These are phyloP conservation scores for Melampsora larici-populina DNA, from an alignment of 1,284 basidiomycete species.

Conservation along the genomic window DNA sequence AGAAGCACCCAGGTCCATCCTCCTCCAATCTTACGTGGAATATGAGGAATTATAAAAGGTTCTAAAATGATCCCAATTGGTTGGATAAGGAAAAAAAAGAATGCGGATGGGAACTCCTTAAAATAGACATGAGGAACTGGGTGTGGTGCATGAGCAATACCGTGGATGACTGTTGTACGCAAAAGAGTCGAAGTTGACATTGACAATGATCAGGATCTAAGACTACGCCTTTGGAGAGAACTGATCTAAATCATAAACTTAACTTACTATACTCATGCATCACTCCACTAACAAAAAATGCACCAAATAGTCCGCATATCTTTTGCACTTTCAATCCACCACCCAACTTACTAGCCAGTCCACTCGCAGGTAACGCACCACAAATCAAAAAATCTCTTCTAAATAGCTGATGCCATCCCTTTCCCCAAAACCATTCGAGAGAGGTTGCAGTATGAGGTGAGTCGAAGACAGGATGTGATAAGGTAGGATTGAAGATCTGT, in stretches of 20 bases:
- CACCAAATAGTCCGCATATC: constrained; percentile 26
- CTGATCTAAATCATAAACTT: background rate
- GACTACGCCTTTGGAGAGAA: too few species aligned
- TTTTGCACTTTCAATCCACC: constrained; percentile 22
- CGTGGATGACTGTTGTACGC: constrained; percentile 11
- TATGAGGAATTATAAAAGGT: constrained; percentile 32
- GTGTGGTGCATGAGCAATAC: constrained; percentile 5
- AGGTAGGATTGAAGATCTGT: constrained; percentile 9
- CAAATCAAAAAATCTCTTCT: constrained; percentile 27
- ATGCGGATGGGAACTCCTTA: constrained; percentile 11
- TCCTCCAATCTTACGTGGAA: constrained; percentile 24
- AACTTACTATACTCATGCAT: constrained; percentile 27
- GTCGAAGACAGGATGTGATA: constrained; percentile 55
- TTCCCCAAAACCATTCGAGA: constrained; percentile 59
- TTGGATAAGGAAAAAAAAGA: constrained; percentile 35
- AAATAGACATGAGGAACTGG: constrained; percentile 17
- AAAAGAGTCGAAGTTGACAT: background rate
- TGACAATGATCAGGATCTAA: background rate
- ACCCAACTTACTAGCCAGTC: constrained; percentile 16
- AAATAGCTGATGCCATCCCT: constrained; percentile 62
- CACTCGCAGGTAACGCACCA: constrained; percentile 25
- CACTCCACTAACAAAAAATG: constrained; percentile 33
- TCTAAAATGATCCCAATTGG: constrained; percentile 39
- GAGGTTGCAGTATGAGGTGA: constrained; percentile 59
- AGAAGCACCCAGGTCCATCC: constrained; percentile 20